These are phyloP conservation scores for Wallacemonas collosoma DNA, from an alignment of 208 protist species.

Conservation along the genomic window DNA sequence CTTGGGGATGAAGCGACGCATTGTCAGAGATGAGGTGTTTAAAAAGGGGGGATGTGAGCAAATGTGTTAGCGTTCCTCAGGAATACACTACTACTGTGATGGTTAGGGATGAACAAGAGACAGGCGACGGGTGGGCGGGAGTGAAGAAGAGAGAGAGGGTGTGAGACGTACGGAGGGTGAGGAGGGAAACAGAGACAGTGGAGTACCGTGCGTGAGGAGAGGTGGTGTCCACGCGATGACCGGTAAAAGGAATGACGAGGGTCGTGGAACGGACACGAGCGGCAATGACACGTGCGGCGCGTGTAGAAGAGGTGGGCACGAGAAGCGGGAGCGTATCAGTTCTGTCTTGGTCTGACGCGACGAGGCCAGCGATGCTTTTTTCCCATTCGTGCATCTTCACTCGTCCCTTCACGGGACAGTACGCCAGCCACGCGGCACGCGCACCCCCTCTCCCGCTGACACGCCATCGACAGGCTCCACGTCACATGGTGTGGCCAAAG, in stretches of 20 bases:
- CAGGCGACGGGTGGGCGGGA: neutral
- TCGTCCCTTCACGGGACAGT: too few relatives aligned
- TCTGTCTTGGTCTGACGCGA: too few relatives aligned
- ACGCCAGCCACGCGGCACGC: too few relatives aligned
- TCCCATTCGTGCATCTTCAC: too few relatives aligned
- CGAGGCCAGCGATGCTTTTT: too few relatives aligned
- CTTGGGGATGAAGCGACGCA: slow-evolving; percentile 68
- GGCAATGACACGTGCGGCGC: too few relatives aligned
- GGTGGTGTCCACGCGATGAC: neutral
- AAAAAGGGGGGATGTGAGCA: neutral
- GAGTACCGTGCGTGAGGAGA: neutral
- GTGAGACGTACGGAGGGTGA: neutral
- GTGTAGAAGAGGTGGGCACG: too few relatives aligned
- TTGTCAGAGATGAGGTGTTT: slow-evolving; percentile 6
- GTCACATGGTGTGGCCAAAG: too few relatives aligned
- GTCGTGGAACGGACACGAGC: neutral
- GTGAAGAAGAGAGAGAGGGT: neutral
- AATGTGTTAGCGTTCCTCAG: neutral
- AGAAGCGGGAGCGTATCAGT: too few relatives aligned
- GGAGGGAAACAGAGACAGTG: neutral
- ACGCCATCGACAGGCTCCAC: too few relatives aligned
- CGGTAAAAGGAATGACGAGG: neutral
- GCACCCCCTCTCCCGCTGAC: too few relatives aligned
- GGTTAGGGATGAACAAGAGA: neutral
- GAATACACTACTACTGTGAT: slow-evolving; percentile 1